Conservation (phyloP, 2,329 filamentous ascomycete genomes). For the Ophiobolus disseminans region DNA sequence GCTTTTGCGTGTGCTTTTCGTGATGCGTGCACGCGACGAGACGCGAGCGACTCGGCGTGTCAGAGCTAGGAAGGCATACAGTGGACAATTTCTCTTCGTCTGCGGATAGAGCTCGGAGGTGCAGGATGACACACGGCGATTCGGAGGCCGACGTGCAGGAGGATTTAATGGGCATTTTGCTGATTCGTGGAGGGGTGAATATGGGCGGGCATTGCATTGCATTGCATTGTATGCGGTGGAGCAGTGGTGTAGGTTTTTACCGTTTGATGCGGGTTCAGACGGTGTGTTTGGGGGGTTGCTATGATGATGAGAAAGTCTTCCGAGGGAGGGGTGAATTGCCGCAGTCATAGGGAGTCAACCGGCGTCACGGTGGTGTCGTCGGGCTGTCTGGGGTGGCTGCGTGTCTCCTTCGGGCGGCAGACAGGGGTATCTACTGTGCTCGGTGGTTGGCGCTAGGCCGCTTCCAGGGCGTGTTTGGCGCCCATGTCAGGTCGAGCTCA, state of each 20-base stretch:
- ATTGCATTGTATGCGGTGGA: background rate
- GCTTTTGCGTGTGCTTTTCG: constrained; percentile 1
- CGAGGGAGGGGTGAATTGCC: no score
- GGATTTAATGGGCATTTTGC: background rate
- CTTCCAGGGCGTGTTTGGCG: background rate
- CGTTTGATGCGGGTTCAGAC: background rate
- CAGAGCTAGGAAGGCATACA: background rate
- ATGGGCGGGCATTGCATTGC: background rate
- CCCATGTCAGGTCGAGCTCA: background rate
- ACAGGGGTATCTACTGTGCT: no score
- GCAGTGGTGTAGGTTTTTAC: background rate
- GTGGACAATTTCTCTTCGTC: background rate
- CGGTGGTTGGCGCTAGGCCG: background rate
- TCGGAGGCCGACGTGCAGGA: background rate
- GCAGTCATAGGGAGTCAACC: no score
- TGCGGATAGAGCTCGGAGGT: background rate
- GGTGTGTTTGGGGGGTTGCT: background rate
- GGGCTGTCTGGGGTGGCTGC: no score
- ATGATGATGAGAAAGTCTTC: no score
- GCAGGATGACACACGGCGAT: background rate
- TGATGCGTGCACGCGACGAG: background rate
- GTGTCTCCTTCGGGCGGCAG: background rate
- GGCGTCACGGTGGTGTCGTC: no score
- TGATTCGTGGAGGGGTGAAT: background rate
- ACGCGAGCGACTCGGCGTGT: background rate